These are phyloP conservation scores for Trichoderma atroviride DNA, from an alignment of 2,329 filamentous ascomycete species.

Conservation along the genomic window DNA sequence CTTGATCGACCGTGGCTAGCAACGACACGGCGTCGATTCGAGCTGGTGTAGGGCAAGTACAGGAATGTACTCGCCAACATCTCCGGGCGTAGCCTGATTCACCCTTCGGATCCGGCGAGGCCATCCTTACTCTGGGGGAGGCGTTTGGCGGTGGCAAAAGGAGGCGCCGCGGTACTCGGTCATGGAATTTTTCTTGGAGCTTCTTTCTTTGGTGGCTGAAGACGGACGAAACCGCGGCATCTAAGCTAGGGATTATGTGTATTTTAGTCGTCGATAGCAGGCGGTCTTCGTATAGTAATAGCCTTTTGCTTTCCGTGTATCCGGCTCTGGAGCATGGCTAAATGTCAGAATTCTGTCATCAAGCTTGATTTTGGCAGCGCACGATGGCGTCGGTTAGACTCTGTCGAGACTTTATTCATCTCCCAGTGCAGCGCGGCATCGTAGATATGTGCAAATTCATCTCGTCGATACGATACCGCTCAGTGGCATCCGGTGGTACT, in stretches of 20 bases:
- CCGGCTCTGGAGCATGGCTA: background rate
- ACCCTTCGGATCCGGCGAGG: background rate
- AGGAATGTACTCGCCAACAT: background rate
- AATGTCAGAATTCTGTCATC: conserved; percentile 19
- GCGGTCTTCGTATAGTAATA: background rate
- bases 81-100: background rate
- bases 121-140: background rate
- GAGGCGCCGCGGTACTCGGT: background rate
- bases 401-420: background rate
- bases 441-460: background rate
- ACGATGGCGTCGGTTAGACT: background rate
- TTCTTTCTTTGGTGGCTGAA: conserved; percentile 1
- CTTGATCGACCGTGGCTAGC: background rate
- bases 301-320: background rate
- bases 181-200: background rate
- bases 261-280: background rate
- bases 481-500: background rate
- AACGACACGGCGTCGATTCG: background rate
- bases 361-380: conserved; percentile 5
- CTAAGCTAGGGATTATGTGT: background rate
- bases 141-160: background rate
- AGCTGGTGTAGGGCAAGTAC: background rate
- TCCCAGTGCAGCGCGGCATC: background rate
- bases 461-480: background rate
- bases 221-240: background rate